Percentiles rank a stretch among this genome's conserved stretches.
phyloP scores from a whole-genome alignment of 2,329 filamentous ascomycete species.

The Trichoderma sp. region DNA sequence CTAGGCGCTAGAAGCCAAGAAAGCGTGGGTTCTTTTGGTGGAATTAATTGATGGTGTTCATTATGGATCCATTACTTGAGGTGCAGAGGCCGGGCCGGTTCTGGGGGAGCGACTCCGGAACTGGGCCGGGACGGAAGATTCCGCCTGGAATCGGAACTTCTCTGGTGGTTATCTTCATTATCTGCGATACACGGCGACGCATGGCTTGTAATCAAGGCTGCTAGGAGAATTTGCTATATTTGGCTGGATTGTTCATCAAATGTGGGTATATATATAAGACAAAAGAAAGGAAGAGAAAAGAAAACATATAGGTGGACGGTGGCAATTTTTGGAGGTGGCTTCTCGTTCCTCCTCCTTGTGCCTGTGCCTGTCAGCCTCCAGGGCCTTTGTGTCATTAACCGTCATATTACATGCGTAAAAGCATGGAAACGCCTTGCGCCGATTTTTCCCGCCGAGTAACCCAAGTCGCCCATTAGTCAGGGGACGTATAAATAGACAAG shows the following conservation, averaged over 20 bases:
- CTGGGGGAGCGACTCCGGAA: neutral
- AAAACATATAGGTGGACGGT: neutral
- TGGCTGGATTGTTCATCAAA: neutral
- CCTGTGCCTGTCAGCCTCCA: neutral
- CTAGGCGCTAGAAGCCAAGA: neutral
- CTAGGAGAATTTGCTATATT: neutral
- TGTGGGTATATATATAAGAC: conserved; percentile 12
- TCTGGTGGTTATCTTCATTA: neutral
- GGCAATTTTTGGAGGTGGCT: neutral
- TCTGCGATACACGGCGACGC: neutral
- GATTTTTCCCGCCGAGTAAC: neutral
- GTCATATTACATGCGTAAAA: neutral
- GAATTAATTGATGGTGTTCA: neutral
- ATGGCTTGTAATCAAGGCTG: neutral
- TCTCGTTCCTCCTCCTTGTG: neutral
- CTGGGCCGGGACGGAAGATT: conserved; percentile 4
- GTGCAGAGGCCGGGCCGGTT: conserved; percentile 10
- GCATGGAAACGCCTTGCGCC: conserved; percentile 5
- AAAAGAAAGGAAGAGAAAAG: neutral
- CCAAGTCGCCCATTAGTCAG: neutral
- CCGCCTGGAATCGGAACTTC: neutral
- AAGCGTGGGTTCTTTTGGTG: neutral
- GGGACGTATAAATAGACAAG: neutral
- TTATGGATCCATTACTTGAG: neutral
- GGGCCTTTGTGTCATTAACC: conserved; percentile 10